phyloP scores from a whole-genome alignment of 345 rosid species.

The Gossypium australe region DNA sequence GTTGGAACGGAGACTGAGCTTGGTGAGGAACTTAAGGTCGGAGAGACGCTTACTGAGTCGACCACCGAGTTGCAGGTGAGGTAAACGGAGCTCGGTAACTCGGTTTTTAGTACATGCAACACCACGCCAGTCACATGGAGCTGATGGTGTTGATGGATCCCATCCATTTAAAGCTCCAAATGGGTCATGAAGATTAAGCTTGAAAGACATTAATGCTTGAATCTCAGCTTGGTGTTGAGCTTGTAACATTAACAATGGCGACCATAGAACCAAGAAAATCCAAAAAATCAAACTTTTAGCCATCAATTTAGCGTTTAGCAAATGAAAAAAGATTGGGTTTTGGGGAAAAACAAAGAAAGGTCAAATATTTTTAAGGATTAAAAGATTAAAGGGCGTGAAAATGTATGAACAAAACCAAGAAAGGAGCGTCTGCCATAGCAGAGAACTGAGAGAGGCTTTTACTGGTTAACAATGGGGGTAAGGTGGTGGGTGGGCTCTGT shows the following conservation, averaged over 20 bases:
- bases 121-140: slow-evolving; percentile 99
- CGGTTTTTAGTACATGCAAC: slow-evolving; percentile 46
- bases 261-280: slow-evolving; percentile 10
- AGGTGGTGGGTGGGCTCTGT: not conserved
- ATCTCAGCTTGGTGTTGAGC: slow-evolving; percentile 44
- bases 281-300: not conserved
- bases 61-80: slow-evolving; percentile 76
- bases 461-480: not conserved
- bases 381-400: not conserved
- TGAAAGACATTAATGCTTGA: slow-evolving; percentile 62
- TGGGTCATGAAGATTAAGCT: slow-evolving; percentile 67
- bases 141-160: slow-evolving; percentile 65
- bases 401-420: not conserved
- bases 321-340: not conserved
- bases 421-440: slow-evolving; percentile 5
- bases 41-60: slow-evolving; percentile 51
- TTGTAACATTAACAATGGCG: slow-evolving; percentile 19
- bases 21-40: slow-evolving; percentile 47
- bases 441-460: not conserved
- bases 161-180: slow-evolving; percentile 65
- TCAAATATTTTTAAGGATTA: not conserved
- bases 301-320: not conserved
- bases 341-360: not conserved
- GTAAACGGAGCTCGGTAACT: slow-evolving; percentile 73
- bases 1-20: slow-evolving; percentile 78